A percentile compares a stretch with the other conserved stretches of the same genome.
Evolutionary conservation across 2,329 filamentous ascomycete species (phyloP).

Genomic region (Purpureocillium takamizusanense): DNA sequence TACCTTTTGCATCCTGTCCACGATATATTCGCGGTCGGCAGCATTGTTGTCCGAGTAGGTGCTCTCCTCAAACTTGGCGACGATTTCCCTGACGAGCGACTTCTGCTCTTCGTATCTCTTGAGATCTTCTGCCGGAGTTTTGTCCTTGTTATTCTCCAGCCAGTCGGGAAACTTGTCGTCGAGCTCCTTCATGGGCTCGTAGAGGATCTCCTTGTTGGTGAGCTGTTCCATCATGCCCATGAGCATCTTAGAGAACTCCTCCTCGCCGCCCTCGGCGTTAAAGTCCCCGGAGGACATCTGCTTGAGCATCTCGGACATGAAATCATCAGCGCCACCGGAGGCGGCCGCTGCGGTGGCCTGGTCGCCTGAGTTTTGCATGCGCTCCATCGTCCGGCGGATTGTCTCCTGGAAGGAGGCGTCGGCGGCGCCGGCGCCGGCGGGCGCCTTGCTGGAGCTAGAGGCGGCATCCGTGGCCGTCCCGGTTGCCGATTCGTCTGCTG

Average conservation of each 20-base stretch:
- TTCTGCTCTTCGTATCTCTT: slow-evolving; percentile 77
- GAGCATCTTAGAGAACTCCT: slow-evolving; percentile 89
- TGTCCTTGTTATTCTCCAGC: slow-evolving; percentile 68
- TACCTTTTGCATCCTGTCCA: slow-evolving; percentile 97
- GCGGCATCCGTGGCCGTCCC: slow-evolving; percentile 9
- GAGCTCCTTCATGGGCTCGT: slow-evolving; percentile 97
- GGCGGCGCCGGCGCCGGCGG: slow-evolving; percentile 26
- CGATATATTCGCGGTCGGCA: slow-evolving; percentile 81
- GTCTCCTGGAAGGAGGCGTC: slow-evolving; percentile 77
- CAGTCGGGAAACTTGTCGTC: slow-evolving; percentile 86
- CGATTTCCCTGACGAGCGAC: slow-evolving; percentile 73
- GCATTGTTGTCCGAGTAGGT: slow-evolving; percentile 76
- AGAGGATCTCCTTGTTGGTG: slow-evolving; percentile 95
- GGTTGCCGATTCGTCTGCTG: slow-evolving; percentile 10
- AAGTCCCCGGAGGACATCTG: slow-evolving; percentile 58
- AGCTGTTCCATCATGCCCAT: slow-evolving; percentile 98
- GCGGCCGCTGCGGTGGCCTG: slow-evolving; percentile 73
- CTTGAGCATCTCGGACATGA: slow-evolving; percentile 87
- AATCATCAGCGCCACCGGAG: slow-evolving; percentile 61
- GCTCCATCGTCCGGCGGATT: slow-evolving; percentile 88
- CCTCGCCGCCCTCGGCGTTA: slow-evolving; percentile 55
- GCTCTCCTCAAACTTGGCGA: slow-evolving; percentile 74
- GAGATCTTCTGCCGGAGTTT: slow-evolving; percentile 61
- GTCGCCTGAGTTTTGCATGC: slow-evolving; percentile 84
- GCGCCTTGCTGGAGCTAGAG: slow-evolving; percentile 15